Evolutionary conservation across 1,284 basidiomycete genomes (phyloP).

Genomic region (Irpex sp.): DNA sequence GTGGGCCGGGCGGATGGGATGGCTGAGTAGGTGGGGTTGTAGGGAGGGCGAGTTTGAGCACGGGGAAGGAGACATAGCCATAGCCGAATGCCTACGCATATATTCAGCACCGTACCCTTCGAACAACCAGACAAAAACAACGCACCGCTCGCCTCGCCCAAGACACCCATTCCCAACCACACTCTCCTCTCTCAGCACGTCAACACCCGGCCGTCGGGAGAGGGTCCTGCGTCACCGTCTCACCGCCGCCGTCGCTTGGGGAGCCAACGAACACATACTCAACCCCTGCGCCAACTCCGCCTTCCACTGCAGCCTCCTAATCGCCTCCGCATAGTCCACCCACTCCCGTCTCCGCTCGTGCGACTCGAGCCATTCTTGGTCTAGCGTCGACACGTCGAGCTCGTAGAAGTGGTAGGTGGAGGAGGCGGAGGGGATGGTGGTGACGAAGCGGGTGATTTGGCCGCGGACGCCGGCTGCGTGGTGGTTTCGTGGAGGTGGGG

Average conservation of each 20-base stretch:
- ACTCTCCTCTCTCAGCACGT: too few relatives aligned
- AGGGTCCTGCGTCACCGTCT: background rate
- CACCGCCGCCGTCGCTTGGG: constrained; percentile 26
- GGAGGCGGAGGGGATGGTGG: constrained; percentile 70
- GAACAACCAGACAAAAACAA: too few relatives aligned
- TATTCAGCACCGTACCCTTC: too few relatives aligned
- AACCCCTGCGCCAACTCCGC: constrained; percentile 72
- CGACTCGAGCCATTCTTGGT: constrained; percentile 74
- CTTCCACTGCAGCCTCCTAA: constrained; percentile 73
- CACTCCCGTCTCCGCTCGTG: constrained; percentile 75
- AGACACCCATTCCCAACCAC: too few relatives aligned
- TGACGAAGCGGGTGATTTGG: constrained; percentile 72
- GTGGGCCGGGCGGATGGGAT: too few relatives aligned
- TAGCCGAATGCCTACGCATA: too few relatives aligned
- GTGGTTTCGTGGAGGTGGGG: constrained; percentile 19
- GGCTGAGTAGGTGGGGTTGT: too few relatives aligned
- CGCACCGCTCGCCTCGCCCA: too few relatives aligned
- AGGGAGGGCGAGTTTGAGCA: too few relatives aligned
- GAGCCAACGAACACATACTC: constrained; percentile 63
- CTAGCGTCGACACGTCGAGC: constrained; percentile 70
- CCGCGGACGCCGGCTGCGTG: constrained; percentile 74
- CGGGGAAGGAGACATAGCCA: too few relatives aligned
- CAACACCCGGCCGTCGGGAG: too few relatives aligned
- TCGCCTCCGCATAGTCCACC: constrained; percentile 80
- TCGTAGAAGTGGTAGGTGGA: constrained; percentile 86